Conservation (phyloP, 176 grass and related monocot genomes). For the Tuctoria greenei region DNA sequence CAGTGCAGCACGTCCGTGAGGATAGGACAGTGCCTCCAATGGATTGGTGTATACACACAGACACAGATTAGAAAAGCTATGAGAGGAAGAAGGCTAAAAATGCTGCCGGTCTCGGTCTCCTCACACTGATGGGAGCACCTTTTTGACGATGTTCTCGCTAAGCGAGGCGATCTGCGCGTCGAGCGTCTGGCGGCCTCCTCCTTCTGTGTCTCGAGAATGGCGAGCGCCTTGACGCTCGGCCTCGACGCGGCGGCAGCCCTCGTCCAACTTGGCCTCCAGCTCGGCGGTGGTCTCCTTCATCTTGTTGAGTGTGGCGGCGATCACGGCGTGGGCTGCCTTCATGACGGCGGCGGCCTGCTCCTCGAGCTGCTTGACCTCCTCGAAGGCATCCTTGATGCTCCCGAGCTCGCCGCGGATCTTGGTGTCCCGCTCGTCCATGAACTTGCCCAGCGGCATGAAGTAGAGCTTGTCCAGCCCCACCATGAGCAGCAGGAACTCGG, state of each 20-base stretch:
- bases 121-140: constrained; percentile 70
- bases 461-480: constrained; percentile 95
- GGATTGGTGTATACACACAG: constrained; percentile 25
- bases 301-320: constrained; percentile 92
- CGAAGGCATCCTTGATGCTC: constrained; percentile 88
- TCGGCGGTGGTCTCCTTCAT: constrained; percentile 91
- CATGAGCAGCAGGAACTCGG: constrained; percentile 94
- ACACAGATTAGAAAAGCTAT: not conserved
- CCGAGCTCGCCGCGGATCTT: constrained; percentile 80
- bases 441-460: constrained; percentile 89
- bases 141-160: constrained; percentile 96
- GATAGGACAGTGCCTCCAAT: constrained; percentile 1
- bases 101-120: not conserved
- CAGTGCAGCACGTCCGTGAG: too few relatives aligned
- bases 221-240: constrained; percentile 71
- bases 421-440: constrained; percentile 97
- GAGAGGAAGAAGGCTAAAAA: not conserved
- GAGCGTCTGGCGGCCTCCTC: constrained; percentile 71
- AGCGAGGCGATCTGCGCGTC: constrained; percentile 90
- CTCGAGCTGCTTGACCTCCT: constrained; percentile 91
- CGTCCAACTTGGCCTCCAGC: constrained; percentile 77
- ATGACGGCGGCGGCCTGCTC: constrained; percentile 74
- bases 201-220: constrained; percentile 82
- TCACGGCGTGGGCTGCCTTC: constrained; percentile 83
- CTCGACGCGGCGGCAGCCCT: constrained; percentile 75